Conservation (phyloP, 2,329 filamentous ascomycete species). For the Phaeomoniella chlamydospora region DNA sequence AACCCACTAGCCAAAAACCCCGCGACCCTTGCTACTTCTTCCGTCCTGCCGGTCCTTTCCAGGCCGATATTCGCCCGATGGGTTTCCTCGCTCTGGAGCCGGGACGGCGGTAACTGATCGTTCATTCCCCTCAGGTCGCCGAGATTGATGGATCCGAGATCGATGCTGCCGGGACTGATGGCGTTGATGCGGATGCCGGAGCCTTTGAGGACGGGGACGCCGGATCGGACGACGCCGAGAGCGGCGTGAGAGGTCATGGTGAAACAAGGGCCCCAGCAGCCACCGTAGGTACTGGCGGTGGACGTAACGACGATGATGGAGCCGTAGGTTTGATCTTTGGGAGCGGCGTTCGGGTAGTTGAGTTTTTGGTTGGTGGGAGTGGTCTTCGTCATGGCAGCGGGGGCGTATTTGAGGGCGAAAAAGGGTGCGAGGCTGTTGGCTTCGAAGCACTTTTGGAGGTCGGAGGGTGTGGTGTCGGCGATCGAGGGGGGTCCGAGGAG, state of each 20-base stretch:
- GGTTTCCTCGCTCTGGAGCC: conserved; percentile 34
- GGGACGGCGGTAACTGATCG: conserved; percentile 40
- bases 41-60: conserved; percentile 41
- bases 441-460: conserved; percentile 44
- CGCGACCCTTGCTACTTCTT: conserved; percentile 45
- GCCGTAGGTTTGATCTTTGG: conserved; percentile 45
- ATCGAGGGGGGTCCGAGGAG: conserved; percentile 44
- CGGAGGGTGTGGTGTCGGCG: conserved; percentile 38
- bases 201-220: conserved; percentile 13
- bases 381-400: conserved; percentile 48
- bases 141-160: conserved; percentile 7
- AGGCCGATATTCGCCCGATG: conserved; percentile 40
- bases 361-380: conserved; percentile 35
- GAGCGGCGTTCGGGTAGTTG: conserved; percentile 44
- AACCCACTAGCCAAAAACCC: conserved; percentile 50
- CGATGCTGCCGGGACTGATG: conserved; percentile 15
- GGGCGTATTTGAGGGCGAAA: conserved; percentile 50
- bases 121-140: conserved; percentile 33
- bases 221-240: conserved; percentile 38
- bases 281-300: conserved; percentile 42
- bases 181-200: conserved; percentile 15
- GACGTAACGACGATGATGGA: conserved; percentile 47
- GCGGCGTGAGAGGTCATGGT: conserved; percentile 48
- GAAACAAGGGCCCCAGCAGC: conserved; percentile 46
- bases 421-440: conserved; percentile 48